Conservation (phyloP, 2,329 filamentous ascomycete genomes). For the Fusarium xyrophilum region DNA sequence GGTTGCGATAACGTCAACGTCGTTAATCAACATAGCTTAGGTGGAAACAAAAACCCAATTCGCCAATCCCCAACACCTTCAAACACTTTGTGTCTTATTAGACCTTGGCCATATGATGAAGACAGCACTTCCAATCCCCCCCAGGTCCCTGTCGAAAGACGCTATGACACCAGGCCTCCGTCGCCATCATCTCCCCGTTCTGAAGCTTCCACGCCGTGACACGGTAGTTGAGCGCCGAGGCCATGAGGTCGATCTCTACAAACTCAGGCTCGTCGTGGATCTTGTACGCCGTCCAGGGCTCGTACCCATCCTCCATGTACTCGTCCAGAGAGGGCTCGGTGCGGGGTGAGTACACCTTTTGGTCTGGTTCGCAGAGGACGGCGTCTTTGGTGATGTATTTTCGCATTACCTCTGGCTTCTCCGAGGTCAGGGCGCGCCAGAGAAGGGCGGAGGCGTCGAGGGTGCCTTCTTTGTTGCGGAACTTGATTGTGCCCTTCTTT, state of each 20-base stretch:
- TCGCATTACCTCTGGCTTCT: slow-evolving; percentile 43
- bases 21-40: slow-evolving; percentile 15
- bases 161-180: slow-evolving; percentile 46
- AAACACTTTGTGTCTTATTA: slow-evolving; percentile 8
- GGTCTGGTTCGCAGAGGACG: slow-evolving; percentile 44
- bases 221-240: slow-evolving; percentile 43
- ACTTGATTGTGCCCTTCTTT: slow-evolving; percentile 42
- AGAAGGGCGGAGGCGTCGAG: slow-evolving; percentile 47
- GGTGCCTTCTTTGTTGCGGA: slow-evolving; percentile 48
- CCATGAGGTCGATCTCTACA: slow-evolving; percentile 50
- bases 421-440: slow-evolving; percentile 47
- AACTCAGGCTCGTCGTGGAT: slow-evolving; percentile 48
- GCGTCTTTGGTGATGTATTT: slow-evolving; percentile 48
- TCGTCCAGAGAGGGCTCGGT: slow-evolving; percentile 45
- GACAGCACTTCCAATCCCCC: slow-evolving; percentile 47
- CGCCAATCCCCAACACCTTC: slow-evolving; percentile 28
- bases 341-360: slow-evolving; percentile 42
- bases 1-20: slow-evolving; percentile 3
- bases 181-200: slow-evolving; percentile 44
- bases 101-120: slow-evolving; percentile 45
- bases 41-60: slow-evolving; percentile 21
- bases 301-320: slow-evolving; percentile 44
- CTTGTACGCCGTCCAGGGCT: slow-evolving; percentile 48
- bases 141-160: slow-evolving; percentile 46
- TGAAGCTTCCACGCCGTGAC: slow-evolving; percentile 45